phyloP scores from a whole-genome alignment of 1,139 yeast genomes.

The Geotrichum australiense region DNA sequence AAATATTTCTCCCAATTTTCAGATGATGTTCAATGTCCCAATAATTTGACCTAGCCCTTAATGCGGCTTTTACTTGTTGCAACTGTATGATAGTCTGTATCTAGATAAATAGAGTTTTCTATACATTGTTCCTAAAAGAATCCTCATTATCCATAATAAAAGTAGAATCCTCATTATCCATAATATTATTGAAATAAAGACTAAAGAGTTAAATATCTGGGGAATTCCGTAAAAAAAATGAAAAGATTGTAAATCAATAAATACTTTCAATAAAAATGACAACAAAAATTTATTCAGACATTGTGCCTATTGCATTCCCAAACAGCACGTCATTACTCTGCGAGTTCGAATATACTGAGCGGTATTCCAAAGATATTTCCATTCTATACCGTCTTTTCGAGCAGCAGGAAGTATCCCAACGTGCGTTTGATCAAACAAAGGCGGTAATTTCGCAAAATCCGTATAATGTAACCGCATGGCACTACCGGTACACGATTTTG shows the following conservation, averaged over 20 bases:
- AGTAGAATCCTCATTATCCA: not conserved
- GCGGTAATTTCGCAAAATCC: slow-evolving; percentile 63
- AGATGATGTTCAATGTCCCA: too few species aligned
- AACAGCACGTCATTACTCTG: not conserved
- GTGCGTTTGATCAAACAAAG: slow-evolving; percentile 64
- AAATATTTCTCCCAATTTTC: not conserved
- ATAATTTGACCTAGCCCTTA: not conserved
- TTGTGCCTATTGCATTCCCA: too few species aligned
- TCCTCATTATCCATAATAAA: too few species aligned
- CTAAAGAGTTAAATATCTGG: too few species aligned
- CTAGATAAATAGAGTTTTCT: too few species aligned
- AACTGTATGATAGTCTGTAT: too few species aligned
- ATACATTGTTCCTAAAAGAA: too few species aligned
- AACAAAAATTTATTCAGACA: not conserved
- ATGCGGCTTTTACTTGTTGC: not conserved
- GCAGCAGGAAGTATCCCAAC: slow-evolving; percentile 49
- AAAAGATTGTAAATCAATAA: not conserved
- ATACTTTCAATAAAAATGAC: not conserved
- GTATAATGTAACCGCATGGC: slow-evolving; percentile 91
- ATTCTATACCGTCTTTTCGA: not conserved
- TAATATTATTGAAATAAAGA: too few species aligned
- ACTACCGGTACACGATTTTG: slow-evolving; percentile 58
- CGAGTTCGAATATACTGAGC: not conserved
- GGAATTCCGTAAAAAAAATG: not conserved
- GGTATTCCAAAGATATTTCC: not conserved